Percentiles rank a stretch among this genome's conserved stretches.
Conservation (phyloP, 805 yeast genomes). For the Metschnikowia sp. region DNA sequence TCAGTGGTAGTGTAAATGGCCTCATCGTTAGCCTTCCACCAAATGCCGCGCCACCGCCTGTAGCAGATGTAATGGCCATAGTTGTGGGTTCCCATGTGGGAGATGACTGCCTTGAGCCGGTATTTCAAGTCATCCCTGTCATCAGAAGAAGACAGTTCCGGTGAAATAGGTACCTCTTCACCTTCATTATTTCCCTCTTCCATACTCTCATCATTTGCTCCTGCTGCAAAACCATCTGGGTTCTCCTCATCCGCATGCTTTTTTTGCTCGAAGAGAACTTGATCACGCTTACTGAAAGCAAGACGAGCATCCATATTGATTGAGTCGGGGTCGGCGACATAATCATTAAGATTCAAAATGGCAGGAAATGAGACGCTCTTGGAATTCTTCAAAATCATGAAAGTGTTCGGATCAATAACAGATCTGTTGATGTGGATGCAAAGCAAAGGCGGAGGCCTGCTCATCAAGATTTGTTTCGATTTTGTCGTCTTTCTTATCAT, state of each 20-base stretch:
- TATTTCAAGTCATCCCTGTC: constrained; percentile 35
- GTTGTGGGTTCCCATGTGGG: constrained; percentile 94
- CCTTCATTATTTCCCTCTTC: not conserved
- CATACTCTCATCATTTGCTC: not conserved
- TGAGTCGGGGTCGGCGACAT: constrained; percentile 64
- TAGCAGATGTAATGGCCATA: constrained; percentile 96
- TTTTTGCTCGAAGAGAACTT: constrained; percentile 3
- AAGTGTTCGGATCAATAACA: constrained; percentile 85
- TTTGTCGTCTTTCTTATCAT: constrained; percentile 74
- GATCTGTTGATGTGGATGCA: constrained; percentile 90
- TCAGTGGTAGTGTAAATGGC: constrained; percentile 77
- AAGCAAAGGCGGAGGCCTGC: constrained; percentile 79
- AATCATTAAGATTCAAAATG: constrained; percentile 62
- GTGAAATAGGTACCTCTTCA: no score
- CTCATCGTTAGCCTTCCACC: constrained; percentile 97
- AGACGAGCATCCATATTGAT: constrained; percentile 77
- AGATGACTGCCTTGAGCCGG: constrained; percentile 76
- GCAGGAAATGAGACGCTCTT: constrained; percentile 78
- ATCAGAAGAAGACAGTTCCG: no score
- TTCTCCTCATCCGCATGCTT: not conserved
- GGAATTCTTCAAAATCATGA: constrained; percentile 77
- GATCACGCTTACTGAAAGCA: constrained; percentile 65
- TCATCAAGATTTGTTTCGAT: constrained; percentile 75
- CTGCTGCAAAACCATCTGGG: not conserved
- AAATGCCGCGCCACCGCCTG: constrained; percentile 73